Base-by-base conservation (phyloP, 768 basidiomycete species). In the Cystofilobasidium macerans region DNA sequence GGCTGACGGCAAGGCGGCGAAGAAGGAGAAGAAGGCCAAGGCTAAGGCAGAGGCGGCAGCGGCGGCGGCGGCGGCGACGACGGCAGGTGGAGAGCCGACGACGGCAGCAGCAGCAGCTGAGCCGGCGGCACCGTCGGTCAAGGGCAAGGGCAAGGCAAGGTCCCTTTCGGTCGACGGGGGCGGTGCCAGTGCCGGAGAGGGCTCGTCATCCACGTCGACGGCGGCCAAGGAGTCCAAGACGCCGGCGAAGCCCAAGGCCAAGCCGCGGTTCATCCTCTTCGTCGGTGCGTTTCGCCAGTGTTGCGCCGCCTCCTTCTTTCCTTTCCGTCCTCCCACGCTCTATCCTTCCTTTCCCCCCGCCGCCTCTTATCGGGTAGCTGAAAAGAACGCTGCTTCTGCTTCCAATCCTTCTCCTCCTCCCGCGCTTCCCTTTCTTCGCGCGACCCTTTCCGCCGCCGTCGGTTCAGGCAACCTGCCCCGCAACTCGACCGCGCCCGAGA, bases 221-320 rank as follows among this genome's bases (percentile, higher is more conserved):
- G 24, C 3, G 8, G 36, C 12, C 33, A 58, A 58, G 57, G 18
- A 57, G 7, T 7, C 13, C 6, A 54, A 54, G 51, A 26, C 28
- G 30, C 51, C 51, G 33, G 42, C 40, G 30, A 67, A 67, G 38
- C 59, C 59, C 1, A 61, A 67, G 38, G 47, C 56, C 14, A 68
- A 62, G 48, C 30, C 40, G 24, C 54, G 67, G 47, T 68, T 57
- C 47, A 68, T 68, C 32, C 56, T 68, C 28, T 68, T 68, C 36
- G 67, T 68, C 45, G 67, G 67, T 68, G 26, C 32, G 67, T 62
- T n/a, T n/a, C n/a, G n/a, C n/a, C n/a, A n/a, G n/a, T n/a, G n/a
- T n/a, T n/a, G n/a, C n/a, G n/a, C n/a, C n/a, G 20, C 40, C 3
- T 26, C 18, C 33, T 28, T 45, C 26, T n/a, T 26, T 56, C 40